Base-by-base conservation (phyloP, 1,284 basidiomycete genomes). In the Sporisorium exsertum region DNA sequence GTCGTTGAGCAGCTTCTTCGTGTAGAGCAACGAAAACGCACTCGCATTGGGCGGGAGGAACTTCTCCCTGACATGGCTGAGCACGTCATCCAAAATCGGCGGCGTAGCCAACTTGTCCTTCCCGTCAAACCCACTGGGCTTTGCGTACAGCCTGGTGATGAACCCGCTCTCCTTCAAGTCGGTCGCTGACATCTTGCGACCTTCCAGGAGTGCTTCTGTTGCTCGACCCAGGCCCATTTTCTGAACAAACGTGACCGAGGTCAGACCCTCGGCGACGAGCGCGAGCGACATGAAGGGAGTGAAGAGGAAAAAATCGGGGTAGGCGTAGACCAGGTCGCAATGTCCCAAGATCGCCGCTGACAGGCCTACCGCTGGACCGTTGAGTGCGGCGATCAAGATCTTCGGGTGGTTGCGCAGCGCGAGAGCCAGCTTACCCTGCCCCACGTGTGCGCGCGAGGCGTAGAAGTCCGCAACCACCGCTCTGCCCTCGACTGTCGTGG, bases 331-430 rank as follows among this genome's bases (percentile, higher is more conserved):
- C 24, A 81, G 37, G 45, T 81, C 79, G 57, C 71, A 79, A 37
- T 77, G 78, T 27, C 72, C 64, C 9, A 80, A 27, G 26, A 75
- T 68, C 3, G 77, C 78, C 0, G 79, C 78, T 1, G 45, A 51
- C 47, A 81, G 55, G 5, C 79, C 79, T 1, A 81, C 79, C 5
- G 75, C 71, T 0, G 79, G 79, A 8, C 78, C 79, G 54, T 81
- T 81, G 32, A 81, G 54, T 2, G 78, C 79, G 26, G 71, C 79
- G 42, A 81, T 77, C 5, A 81, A 29, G 22, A 81, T 53, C 58
- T 79, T 79, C 18, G 71, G 63, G 37, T 75, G 75, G 8, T 33
- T 58, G 9, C 62, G 32, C 15, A 79, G 40, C 29, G 67, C 75
- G 10, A 64, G 20, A 0, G 69, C 67, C 7, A 79, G 53, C 18